Evolutionary conservation across 1,284 basidiomycete genomes (phyloP), one percentile per base, ranked within the genome.

Genomic region (Cutaneotrichosporon sp.): DNA sequence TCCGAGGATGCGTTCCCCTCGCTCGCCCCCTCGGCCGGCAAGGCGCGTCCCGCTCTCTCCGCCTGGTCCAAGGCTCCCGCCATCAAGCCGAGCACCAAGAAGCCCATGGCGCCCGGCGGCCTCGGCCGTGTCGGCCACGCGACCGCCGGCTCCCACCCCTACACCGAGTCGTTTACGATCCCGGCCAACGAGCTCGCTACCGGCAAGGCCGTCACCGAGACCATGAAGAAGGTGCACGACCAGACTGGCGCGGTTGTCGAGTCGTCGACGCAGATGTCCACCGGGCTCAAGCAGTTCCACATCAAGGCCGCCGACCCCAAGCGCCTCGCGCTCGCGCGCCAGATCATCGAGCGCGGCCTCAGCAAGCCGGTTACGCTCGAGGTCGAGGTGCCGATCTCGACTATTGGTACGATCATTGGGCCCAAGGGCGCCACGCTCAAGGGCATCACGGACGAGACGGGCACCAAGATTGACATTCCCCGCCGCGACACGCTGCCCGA

Each of bases 201-300:
- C 49, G 75, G 77, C 64, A 84, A 85, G 54, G 87, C 88, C 10
- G 85, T 95, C 53, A 87, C 88, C 64, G 91, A 95, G 67, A 85
- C 92, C 72, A 88, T 97, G 83, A 90, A 88, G 80, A 89, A 89
- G 81, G 87, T 97, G 73, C 89, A 88, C 83, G 81, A 84, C 58
- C 91, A 90, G 81, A 89, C 90, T 82, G 92, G 92, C 80, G 90
- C 95, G 81, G 90, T 89, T 78, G 83, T 98, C 67, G 95, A 99
- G 80, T 91, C 92, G 59, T 92, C 90, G 65, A 90, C 88, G 69
- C 95, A 95, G 78, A 90, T 92, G 83, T 88, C 84, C 80, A 85
- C 87, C 64, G 88, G 89, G 72, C 88, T 93, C 77, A 97, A 92
- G 66, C 93, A 92, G 53, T 95, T 97, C 82, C 85, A 90, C 77